A percentile compares a stretch with the other conserved stretches of the same genome.
phyloP scores from a whole-genome alignment of 768 basidiomycete species.

The Butyriboletus loyo region DNA sequence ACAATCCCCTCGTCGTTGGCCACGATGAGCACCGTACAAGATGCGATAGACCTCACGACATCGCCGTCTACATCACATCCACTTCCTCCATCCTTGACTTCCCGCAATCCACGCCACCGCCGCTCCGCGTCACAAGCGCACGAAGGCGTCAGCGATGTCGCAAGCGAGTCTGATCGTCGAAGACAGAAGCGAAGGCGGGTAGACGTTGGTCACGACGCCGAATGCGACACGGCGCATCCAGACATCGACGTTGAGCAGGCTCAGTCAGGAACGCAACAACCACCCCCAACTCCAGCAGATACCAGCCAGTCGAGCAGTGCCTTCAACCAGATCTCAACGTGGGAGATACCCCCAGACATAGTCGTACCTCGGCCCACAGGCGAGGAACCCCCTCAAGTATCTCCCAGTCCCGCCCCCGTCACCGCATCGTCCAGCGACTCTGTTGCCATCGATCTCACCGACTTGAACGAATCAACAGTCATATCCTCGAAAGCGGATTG shows the following conservation, averaged over 20 bases:
- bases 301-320: not conserved
- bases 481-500: not conserved
- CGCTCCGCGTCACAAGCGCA: conserved; percentile 1
- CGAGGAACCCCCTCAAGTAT: not conserved
- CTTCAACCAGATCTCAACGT: conserved; percentile 18
- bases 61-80: not conserved
- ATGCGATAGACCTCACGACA: conserved; percentile 7
- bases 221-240: not conserved
- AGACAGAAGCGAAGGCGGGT: conserved; percentile 17
- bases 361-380: not conserved
- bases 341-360: conserved; percentile 18
- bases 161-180: conserved; percentile 3
- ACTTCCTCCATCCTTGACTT: not conserved
- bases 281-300: not conserved
- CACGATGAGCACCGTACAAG: conserved; percentile 19
- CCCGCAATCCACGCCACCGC: not conserved
- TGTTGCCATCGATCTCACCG: conserved; percentile 3
- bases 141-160: not conserved
- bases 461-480: not conserved
- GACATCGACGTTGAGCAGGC: not conserved
- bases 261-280: not conserved
- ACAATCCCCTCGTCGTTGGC: conserved; percentile 11
- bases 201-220: not conserved
- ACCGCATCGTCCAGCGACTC: not conserved
- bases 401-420: not conserved